Evolutionary conservation across 179 eudicot genomes (phyloP), one percentile per base, ranked within the genome.

Genomic region (Sideroxylon spinosum): DNA sequence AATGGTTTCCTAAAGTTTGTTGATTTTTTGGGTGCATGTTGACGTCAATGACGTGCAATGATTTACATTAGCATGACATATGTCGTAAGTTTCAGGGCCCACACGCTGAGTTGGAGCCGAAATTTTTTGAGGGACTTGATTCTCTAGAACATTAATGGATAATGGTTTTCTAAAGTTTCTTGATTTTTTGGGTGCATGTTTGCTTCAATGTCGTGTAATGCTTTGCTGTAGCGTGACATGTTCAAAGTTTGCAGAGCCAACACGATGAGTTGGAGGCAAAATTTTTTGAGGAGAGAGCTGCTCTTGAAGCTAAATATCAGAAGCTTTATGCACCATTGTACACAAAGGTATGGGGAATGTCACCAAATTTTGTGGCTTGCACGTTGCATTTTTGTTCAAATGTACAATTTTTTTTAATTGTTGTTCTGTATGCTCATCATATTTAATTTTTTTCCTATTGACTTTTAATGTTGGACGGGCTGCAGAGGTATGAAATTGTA

Each of bases 401-500:
- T 2, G 10, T 19, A 17, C 2, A 13, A 46, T 25, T 68, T 22
- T 19, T 25, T 9, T 61, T 25, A 13, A 64, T 9, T 25, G 32
- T 13, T 6, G 3, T 9, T 63, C 10, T 64, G 13, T 64, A 0
- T 11, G 37, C 37, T 64, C 37, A 64, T 16, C 37, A 64, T 9
- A 5, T 37, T 64, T 64, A 23, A 9, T 59, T 20, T 46, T 28
- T 74, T 16, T 52, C 44, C 64, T 13, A 2, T n/a, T 1, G 20
- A 65, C 50, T 65, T 2, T n/a, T 16, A 4, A 68, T 20, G 29
- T 78, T 73, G 74, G 19, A 20, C 17, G 26, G 32, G 28, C 17
- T 85, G 32, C 86, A 82, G 88, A 88, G 98, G 84, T 92, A 78
- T 87, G 98, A 89, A 55, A 88, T 95, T 76, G 99, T 95, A 53